A percentile compares a stretch with the other conserved stretches of the same genome.
Evolutionary conservation across 257 asterid genomes (phyloP).

Genomic region (Solanum peruvianum): DNA sequence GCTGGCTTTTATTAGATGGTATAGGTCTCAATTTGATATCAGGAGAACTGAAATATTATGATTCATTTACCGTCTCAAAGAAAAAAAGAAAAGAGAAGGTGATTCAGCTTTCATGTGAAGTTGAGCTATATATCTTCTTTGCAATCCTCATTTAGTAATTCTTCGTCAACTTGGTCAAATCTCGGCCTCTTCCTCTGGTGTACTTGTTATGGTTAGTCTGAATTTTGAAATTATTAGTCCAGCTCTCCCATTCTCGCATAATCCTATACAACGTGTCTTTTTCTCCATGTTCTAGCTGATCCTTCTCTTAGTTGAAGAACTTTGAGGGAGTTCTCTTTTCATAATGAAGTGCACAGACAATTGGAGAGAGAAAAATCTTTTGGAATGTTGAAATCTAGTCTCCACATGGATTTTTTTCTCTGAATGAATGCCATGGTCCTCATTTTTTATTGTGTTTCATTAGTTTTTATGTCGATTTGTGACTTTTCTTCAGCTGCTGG

Average conservation of each 20-base stretch:
- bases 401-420: neutral
- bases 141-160: neutral
- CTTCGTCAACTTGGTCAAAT: neutral
- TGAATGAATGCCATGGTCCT: neutral
- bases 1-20: neutral
- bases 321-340: neutral
- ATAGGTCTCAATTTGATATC: neutral
- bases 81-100: neutral
- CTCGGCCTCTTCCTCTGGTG: neutral
- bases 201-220: neutral
- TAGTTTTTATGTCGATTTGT: neutral
- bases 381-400: neutral
- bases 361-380: neutral
- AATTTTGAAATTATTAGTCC: neutral
- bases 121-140: neutral
- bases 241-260: neutral
- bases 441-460: neutral
- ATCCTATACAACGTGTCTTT: neutral
- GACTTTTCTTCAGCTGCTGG: constrained; percentile 57
- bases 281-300: neutral
- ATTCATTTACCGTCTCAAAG: neutral
- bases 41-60: neutral
- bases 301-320: neutral
- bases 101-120: neutral
- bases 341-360: neutral